phyloP scores from a whole-genome alignment of 352 stramenopile genomes.

The Aphanomyces invadans region DNA sequence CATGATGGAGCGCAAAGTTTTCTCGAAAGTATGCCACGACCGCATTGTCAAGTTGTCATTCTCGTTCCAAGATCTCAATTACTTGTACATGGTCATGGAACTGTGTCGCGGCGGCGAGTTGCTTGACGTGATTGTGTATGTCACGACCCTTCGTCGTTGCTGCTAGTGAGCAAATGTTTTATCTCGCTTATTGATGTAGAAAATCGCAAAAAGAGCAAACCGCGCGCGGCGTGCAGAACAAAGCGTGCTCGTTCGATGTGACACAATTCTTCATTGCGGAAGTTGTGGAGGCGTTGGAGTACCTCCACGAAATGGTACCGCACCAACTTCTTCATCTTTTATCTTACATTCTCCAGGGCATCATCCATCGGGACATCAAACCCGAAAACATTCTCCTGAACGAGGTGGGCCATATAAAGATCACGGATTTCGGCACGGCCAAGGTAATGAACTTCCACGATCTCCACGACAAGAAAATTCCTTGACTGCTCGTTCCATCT shows the following conservation, averaged over 20 bases:
- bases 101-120: slow-evolving; percentile 76
- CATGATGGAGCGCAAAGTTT: slow-evolving; percentile 85
- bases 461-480: too few species aligned
- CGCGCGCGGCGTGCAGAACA: slow-evolving; percentile 44
- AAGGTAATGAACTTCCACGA: too few species aligned
- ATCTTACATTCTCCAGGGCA: slow-evolving; percentile 40
- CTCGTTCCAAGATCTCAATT: slow-evolving; percentile 63
- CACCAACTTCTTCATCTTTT: neutral
- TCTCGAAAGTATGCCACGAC: slow-evolving; percentile 78
- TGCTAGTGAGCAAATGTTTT: neutral
- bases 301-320: slow-evolving; percentile 87
- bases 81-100: slow-evolving; percentile 86
- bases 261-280: slow-evolving; percentile 91
- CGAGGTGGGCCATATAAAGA: slow-evolving; percentile 75
- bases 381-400: slow-evolving; percentile 85
- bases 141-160: neutral
- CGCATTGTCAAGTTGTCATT: slow-evolving; percentile 83
- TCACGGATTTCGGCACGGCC: slow-evolving; percentile 86
- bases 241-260: slow-evolving; percentile 58
- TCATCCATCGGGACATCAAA: slow-evolving; percentile 96
- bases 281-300: slow-evolving; percentile 89
- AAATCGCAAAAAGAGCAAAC: slow-evolving; percentile 39
- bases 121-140: slow-evolving; percentile 67
- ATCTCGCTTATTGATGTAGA: slow-evolving; percentile 13
- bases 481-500: too few species aligned